Percentiles rank a stretch among this genome's conserved stretches.
Evolutionary conservation across 371 early-diverging fungal genomes (phyloP).

Genomic region (Dinochytrium kinnereticum): DNA sequence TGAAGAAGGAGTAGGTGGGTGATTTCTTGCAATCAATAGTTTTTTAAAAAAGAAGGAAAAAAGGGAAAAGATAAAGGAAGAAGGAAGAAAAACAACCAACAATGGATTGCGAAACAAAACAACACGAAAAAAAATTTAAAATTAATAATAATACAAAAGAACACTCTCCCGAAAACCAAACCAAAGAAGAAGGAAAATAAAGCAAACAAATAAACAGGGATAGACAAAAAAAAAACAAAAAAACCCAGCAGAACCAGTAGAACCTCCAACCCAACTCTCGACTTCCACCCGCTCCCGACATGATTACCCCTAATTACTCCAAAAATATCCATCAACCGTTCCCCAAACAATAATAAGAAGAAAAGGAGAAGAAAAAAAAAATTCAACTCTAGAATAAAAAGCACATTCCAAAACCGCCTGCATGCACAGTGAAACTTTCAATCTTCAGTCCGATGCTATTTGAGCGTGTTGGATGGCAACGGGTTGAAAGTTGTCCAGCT

Average conservation of each 20-base stretch:
- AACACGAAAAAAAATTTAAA: not conserved
- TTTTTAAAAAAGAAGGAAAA: not conserved
- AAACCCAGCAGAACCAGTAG: no score
- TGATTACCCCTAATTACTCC: no score
- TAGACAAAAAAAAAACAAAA: no score
- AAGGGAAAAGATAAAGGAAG: constrained; percentile 13
- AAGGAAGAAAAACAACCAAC: not conserved
- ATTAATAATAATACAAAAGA: not conserved
- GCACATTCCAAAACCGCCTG: not conserved
- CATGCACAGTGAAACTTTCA: not conserved
- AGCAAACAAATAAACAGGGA: no score
- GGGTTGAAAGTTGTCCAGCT: constrained; percentile 68
- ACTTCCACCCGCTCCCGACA: no score
- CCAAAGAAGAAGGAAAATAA: no score
- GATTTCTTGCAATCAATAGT: not conserved
- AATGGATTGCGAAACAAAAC: not conserved
- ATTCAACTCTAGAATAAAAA: no score
- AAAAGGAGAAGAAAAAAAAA: not conserved
- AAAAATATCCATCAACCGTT: no score
- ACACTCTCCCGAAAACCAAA: no score
- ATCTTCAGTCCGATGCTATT: constrained; percentile 12
- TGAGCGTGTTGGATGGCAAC: constrained; percentile 46
- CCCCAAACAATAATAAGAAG: not conserved
- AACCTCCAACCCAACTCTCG: no score
- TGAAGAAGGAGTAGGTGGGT: no score